phyloP scores from a whole-genome alignment of 768 basidiomycete genomes.

The Russula ochroleuca region DNA sequence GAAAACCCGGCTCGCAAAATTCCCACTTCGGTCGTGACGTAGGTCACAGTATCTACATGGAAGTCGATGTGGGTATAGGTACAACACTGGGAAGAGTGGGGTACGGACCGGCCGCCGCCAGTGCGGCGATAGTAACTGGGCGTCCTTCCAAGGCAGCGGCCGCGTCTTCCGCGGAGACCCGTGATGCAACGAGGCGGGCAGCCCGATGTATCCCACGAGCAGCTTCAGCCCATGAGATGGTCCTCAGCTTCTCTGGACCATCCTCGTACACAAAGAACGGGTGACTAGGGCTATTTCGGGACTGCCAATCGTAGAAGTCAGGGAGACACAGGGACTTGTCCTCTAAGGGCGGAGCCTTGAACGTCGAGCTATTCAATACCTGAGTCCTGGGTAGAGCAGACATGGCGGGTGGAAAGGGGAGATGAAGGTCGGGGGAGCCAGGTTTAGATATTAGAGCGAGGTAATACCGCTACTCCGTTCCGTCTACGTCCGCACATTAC shows the following conservation, averaged over 20 bases:
- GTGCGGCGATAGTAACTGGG: conserved; percentile 25
- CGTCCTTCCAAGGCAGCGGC: conserved; percentile 17
- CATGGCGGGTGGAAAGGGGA: conserved; percentile 6
- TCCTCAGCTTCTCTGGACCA: conserved; percentile 16
- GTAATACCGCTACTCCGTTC: not conserved
- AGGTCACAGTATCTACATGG: conserved; percentile 28
- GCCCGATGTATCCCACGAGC: conserved; percentile 27
- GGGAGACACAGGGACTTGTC: conserved; percentile 28
- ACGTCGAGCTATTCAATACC: conserved; percentile 25
- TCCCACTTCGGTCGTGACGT: conserved; percentile 32
- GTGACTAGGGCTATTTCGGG: conserved; percentile 27
- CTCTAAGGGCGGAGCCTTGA: conserved; percentile 30
- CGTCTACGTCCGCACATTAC: not conserved
- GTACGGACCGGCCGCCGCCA: conserved; percentile 28
- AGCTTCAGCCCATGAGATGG: conserved; percentile 27
- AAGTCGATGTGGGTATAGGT: not conserved
- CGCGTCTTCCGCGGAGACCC: conserved; percentile 9
- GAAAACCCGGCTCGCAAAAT: conserved; percentile 41
- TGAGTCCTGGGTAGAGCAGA: conserved; percentile 27
- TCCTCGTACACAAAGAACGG: conserved; percentile 28
- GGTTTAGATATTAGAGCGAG: conserved; percentile 1
- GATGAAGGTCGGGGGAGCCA: not conserved
- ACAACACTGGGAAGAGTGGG: not conserved
- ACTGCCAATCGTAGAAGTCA: conserved; percentile 33
- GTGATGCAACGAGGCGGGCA: conserved; percentile 19